A percentile compares a stretch with the other conserved stretches of the same genome.
phyloP scores from a whole-genome alignment of 257 asterid species.

The Petrea volubilis region DNA sequence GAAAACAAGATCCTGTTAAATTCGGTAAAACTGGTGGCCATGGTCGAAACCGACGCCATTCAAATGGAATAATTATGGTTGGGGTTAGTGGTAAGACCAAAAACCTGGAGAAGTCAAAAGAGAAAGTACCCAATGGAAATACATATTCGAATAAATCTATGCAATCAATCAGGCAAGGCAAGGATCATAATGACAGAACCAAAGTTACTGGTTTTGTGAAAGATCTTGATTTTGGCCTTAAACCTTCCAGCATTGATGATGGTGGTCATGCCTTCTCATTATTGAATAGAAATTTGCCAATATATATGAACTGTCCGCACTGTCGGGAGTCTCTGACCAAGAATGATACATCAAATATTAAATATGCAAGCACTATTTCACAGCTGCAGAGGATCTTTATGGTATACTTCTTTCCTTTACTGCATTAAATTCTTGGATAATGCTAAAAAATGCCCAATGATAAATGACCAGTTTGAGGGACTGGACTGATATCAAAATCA shows the following conservation, averaged over 20 bases:
- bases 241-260: slow-evolving; percentile 45
- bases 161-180: slow-evolving; percentile 45
- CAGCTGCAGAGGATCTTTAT: slow-evolving; percentile 95
- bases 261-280: slow-evolving; percentile 53
- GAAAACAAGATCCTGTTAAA: slow-evolving; percentile 50
- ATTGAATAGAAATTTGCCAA: slow-evolving; percentile 67
- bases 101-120: slow-evolving; percentile 59
- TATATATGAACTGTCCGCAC: slow-evolving; percentile 93
- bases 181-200: slow-evolving; percentile 34
- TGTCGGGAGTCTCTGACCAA: slow-evolving; percentile 54
- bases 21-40: slow-evolving; percentile 55
- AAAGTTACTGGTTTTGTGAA: slow-evolving; percentile 31
- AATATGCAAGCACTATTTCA: slow-evolving; percentile 77
- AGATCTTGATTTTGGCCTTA: slow-evolving; percentile 50
- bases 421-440: slow-evolving; percentile 11
- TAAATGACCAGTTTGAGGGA: not conserved
- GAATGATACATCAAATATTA: slow-evolving; percentile 43
- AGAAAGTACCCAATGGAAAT: slow-evolving; percentile 49
- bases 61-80: slow-evolving; percentile 54
- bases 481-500: not conserved
- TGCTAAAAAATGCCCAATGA: not conserved
- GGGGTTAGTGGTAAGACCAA: slow-evolving; percentile 45
- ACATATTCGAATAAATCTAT: slow-evolving; percentile 36
- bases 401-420: slow-evolving; percentile 50
- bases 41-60: slow-evolving; percentile 56